These are phyloP conservation scores for Raphanus raphanistrum DNA, from an alignment of 345 rosid species.

Conservation along the genomic window DNA sequence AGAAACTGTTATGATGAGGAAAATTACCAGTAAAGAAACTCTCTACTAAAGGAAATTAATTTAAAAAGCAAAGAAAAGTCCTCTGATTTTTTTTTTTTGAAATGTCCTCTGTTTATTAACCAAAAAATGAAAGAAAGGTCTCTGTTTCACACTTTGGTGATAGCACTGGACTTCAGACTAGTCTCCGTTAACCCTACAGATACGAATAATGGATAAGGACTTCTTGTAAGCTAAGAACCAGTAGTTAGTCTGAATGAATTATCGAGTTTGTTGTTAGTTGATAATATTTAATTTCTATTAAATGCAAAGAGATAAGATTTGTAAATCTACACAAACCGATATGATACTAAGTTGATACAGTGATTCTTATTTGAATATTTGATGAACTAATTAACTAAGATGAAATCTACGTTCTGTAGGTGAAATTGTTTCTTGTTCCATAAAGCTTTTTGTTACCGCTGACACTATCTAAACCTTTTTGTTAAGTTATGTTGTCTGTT, in stretches of 20 bases:
- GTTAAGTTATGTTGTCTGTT: not conserved
- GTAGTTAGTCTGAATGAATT: not conserved
- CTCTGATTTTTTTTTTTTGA: too few relatives aligned
- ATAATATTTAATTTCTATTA: not conserved
- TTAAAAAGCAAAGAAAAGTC: not conserved
- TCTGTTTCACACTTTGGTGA: slow-evolving; percentile 1
- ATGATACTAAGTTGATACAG: not conserved
- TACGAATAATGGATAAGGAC: not conserved
- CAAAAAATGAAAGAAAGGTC: not conserved
- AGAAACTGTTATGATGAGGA: not conserved
- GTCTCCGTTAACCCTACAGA: not conserved
- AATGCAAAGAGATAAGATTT: not conserved
- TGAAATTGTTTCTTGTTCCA: not conserved
- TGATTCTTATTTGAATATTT: not conserved
- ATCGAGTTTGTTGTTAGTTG: not conserved
- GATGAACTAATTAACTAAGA: not conserved
- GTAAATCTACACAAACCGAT: not conserved
- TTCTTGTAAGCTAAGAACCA: not conserved
- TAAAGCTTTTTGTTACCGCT: not conserved
- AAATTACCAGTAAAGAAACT: not conserved
- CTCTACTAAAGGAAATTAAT: not conserved
- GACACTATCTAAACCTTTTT: not conserved
- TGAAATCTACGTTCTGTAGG: not conserved
- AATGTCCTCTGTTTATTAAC: not conserved
- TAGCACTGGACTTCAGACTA: not conserved